phyloP scores from a whole-genome alignment of 2,329 filamentous ascomycete species.

The Ilyonectria sp. region DNA sequence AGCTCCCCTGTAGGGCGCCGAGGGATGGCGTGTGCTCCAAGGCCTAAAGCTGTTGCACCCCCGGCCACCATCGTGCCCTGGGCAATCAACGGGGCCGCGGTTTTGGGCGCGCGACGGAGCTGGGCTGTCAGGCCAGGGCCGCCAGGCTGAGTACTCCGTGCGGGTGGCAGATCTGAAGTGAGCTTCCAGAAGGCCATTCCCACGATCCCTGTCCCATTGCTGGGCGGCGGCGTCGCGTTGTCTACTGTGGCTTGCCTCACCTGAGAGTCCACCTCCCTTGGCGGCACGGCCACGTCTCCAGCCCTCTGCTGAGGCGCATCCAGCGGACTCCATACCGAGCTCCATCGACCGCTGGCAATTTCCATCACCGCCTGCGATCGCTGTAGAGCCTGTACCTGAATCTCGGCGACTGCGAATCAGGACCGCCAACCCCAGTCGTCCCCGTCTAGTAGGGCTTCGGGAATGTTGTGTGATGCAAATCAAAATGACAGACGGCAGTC shows the following conservation, averaged over 20 bases:
- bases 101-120: constrained; percentile 45
- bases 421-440: constrained; percentile 12
- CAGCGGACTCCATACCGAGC: constrained; percentile 5
- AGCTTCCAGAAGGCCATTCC: constrained; percentile 44
- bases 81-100: constrained; percentile 38
- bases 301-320: constrained; percentile 7
- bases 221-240: constrained; percentile 42
- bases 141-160: constrained; percentile 34
- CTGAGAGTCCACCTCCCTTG: constrained; percentile 41
- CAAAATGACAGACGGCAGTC: constrained; percentile 20
- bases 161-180: constrained; percentile 43
- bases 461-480: constrained; percentile 27
- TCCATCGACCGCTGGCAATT: constrained; percentile 39
- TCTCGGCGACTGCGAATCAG: constrained; percentile 46
- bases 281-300: constrained; percentile 33
- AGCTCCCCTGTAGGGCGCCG: constrained; percentile 42
- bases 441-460: constrained; percentile 17
- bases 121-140: constrained; percentile 42
- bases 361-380: constrained; percentile 37
- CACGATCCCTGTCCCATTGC: constrained; percentile 34
- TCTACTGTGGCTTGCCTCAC: constrained; percentile 48
- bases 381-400: constrained; percentile 32
- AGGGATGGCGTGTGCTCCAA: constrained; percentile 43
- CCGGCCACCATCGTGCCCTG: constrained; percentile 15
- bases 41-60: constrained; percentile 30